Evolutionary conservation across 2,329 filamentous ascomycete genomes (phyloP), one percentile per base, ranked within the genome.

Genomic region (Arthroderma uncinatum): DNA sequence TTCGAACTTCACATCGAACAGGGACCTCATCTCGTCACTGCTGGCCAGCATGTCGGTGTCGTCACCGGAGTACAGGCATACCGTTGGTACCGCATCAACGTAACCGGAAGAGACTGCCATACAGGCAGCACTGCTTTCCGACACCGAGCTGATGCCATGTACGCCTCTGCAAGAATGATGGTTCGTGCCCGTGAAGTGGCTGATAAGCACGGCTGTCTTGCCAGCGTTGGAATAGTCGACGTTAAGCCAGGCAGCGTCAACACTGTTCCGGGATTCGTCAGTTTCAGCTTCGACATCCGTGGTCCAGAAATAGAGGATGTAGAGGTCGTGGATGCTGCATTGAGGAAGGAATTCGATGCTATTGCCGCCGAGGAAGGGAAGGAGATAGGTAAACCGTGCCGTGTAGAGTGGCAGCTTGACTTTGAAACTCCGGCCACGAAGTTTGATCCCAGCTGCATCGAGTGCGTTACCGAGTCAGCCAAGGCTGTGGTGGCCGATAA

Each of bases 1-100:
- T 91, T 92, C 64, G 87, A 92, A 69, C 77, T 93, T 8, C 88
- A 93, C 66, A 92, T 92, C 55, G 89, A 94, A 68, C 89, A 94
- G 68, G 87, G 87, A 0, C 87, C 87, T 0, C 81, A 89, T 34
- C 77, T 94, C 0, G 83, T 91, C 64, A 77, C 77, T 14, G 76
- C 79, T 28, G 72, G 77, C 25, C 78, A 83, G 62, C 82, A 83
- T 56, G 78, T 92, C 54, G 84, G 85, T 21, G 78, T 87, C 5
- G 87, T 91, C 3, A 79, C 80, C 33, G 86, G 85, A 1, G 86
- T 87, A 1, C 86, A 90, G 67, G 84, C 84, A 4, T 89, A 87
- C 68, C 81, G 82, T 58, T 90, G 87, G 87, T 83, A 83, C 68
- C 85, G 81, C 0, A 69, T 90, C 37, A 81, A 79, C 4, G 78